Evolutionary conservation across 176 grass and related monocot genomes (phyloP).

Genomic region (Hordeum marinum): DNA sequence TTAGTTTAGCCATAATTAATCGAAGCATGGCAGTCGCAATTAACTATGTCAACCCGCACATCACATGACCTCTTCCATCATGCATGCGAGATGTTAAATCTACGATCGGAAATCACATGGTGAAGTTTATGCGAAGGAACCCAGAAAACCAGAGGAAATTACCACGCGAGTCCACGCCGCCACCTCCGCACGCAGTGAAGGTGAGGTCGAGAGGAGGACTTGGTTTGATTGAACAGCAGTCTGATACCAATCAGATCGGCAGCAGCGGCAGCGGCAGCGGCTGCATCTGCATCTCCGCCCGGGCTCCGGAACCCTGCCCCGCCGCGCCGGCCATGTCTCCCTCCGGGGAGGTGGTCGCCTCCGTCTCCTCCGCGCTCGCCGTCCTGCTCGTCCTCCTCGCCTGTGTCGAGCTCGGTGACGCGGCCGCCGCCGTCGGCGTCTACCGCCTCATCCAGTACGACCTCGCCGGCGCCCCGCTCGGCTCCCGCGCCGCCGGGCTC

Average conservation of each 20-base stretch:
- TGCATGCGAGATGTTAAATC: not conserved
- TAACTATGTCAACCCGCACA: not conserved
- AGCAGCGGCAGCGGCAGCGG: not conserved
- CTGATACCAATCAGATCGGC: slow-evolving; percentile 9
- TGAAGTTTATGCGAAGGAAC: not conserved
- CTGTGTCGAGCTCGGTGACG: slow-evolving; percentile 84
- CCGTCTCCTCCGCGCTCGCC: slow-evolving; percentile 54
- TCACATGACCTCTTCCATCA: not conserved
- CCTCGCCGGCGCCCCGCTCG: slow-evolving; percentile 61
- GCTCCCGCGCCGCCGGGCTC: slow-evolving; percentile 59
- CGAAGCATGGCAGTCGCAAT: not conserved
- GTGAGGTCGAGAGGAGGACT: not conserved
- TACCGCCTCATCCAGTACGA: slow-evolving; percentile 99
- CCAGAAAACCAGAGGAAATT: not conserved
- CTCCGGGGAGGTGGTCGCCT: slow-evolving; percentile 43
- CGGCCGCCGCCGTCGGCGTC: slow-evolving; percentile 78
- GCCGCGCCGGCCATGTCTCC: slow-evolving; percentile 13
- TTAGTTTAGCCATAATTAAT: not conserved
- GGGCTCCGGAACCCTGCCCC: not conserved
- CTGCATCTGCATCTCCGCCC: slow-evolving; percentile 37
- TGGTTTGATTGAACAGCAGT: slow-evolving; percentile 5
- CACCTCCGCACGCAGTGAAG: not conserved
- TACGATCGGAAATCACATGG: not conserved
- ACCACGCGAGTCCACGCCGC: not conserved
- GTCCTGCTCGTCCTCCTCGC: slow-evolving; percentile 73